These are phyloP conservation scores for Orobanche coerulescens DNA, from an alignment of 257 asterid genomes.

Conservation along the genomic window DNA sequence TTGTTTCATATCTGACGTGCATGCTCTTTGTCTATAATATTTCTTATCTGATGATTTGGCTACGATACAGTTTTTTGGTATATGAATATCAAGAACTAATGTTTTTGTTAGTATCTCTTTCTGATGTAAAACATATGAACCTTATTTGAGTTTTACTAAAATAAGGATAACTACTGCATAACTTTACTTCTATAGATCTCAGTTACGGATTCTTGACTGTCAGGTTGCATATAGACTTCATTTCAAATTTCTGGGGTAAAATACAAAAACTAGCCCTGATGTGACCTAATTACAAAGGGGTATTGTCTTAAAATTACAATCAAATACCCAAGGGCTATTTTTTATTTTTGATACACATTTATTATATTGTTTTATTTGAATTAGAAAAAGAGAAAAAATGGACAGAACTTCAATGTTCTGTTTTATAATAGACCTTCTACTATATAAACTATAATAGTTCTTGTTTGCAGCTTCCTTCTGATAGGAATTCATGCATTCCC, in stretches of 20 bases:
- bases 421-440: neutral
- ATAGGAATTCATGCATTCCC: neutral
- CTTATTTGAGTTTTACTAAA: neutral
- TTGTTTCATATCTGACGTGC: neutral
- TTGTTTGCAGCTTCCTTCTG: neutral
- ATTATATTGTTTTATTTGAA: too few species aligned
- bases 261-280: neutral
- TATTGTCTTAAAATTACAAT: neutral
- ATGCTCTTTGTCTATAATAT: neutral
- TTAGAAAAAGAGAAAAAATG: too few species aligned
- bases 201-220: neutral
- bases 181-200: neutral
- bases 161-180: neutral
- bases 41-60: neutral
- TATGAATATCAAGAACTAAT: neutral
- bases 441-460: neutral
- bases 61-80: neutral
- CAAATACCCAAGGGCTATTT: too few species aligned
- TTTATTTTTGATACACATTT: too few species aligned
- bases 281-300: neutral
- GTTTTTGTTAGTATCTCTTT: neutral
- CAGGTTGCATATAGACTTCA: neutral
- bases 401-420: neutral
- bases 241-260: neutral
- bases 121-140: neutral